phyloP scores from a whole-genome alignment of 2,329 filamentous ascomycete genomes.

The Fusarium sp. region DNA sequence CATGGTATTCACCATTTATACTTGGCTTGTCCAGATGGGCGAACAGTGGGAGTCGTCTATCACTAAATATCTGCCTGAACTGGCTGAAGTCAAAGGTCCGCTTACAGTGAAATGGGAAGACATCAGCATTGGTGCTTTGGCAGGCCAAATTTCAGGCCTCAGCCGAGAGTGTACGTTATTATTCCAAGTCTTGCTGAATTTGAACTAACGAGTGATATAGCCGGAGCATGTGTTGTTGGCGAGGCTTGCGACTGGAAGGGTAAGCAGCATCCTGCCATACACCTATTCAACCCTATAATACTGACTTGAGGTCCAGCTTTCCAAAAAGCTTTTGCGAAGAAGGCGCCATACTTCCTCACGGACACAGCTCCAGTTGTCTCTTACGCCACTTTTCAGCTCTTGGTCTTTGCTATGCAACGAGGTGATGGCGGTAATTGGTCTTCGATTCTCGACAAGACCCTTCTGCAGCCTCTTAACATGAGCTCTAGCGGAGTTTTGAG shows the following conservation, averaged over 20 bases:
- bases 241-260: slow-evolving; percentile 20
- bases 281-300: fast-evolving
- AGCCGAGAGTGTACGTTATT: slow-evolving; percentile 34
- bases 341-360: slow-evolving; percentile 29
- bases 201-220: slow-evolving; percentile 5
- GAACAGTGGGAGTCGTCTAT: slow-evolving; percentile 46
- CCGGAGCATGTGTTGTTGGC: slow-evolving; percentile 19
- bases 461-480: slow-evolving; percentile 26
- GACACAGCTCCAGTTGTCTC: slow-evolving; percentile 38
- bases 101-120: slow-evolving; percentile 28
- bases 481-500: slow-evolving; percentile 13
- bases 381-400: slow-evolving; percentile 38
- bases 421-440: background rate
- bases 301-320: slow-evolving; percentile 6
- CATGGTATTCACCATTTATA: slow-evolving; percentile 50
- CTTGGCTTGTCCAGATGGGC: slow-evolving; percentile 48
- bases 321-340: slow-evolving; percentile 2
- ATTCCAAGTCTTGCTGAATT: fast-evolving
- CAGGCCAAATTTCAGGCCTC: slow-evolving; percentile 38
- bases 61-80: slow-evolving; percentile 47
- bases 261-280: background rate
- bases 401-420: slow-evolving; percentile 35
- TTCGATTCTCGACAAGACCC: background rate
- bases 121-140: slow-evolving; percentile 34
- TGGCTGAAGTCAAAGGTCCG: background rate